phyloP scores from a whole-genome alignment of 2,329 filamentous ascomycete genomes.

The Exophiala calicioides region DNA sequence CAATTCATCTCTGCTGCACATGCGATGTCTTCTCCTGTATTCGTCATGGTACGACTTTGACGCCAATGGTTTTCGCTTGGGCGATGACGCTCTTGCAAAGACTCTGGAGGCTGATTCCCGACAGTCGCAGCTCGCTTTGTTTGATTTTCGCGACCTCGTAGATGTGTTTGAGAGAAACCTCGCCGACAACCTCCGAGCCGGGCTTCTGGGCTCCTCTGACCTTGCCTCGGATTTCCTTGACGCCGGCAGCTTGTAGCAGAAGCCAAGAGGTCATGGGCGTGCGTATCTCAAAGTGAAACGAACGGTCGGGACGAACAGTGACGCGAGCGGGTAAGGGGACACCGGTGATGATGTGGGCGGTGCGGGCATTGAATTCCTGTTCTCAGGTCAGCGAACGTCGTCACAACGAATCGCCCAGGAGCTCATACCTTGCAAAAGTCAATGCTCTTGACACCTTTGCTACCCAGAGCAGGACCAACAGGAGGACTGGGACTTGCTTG shows the following conservation, averaged over 20 bases:
- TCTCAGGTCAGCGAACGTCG: constrained; percentile 6
- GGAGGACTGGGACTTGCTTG: constrained; percentile 93
- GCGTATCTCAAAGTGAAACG: constrained; percentile 89
- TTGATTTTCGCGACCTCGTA: constrained; percentile 99
- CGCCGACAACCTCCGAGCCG: constrained; percentile 76
- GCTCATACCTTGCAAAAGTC: constrained; percentile 90
- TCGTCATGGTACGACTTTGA: constrained; percentile 61
- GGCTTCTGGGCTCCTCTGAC: constrained; percentile 73
- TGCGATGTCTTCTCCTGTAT: not conserved
- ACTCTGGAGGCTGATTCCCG: constrained; percentile 69
- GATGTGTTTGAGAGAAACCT: constrained; percentile 88
- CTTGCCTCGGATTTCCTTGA: constrained; percentile 70
- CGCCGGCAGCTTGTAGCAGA: constrained; percentile 78
- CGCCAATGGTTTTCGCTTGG: constrained; percentile 73
- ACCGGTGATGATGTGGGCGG: constrained; percentile 76
- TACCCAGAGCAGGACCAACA: constrained; percentile 92
- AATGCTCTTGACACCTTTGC: constrained; percentile 98
- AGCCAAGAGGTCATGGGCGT: constrained; percentile 94
- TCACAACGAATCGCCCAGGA: not conserved
- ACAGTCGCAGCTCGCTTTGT: constrained; percentile 72
- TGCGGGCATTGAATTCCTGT: constrained; percentile 96
- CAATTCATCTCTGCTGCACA: not conserved
- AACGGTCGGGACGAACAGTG: constrained; percentile 86
- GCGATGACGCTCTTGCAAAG: constrained; percentile 73
- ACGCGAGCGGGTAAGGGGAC: constrained; percentile 89